These are phyloP conservation scores for Theileria orientalis DNA, from an alignment of 169 alveolate genomes.

Conservation along the genomic window DNA sequence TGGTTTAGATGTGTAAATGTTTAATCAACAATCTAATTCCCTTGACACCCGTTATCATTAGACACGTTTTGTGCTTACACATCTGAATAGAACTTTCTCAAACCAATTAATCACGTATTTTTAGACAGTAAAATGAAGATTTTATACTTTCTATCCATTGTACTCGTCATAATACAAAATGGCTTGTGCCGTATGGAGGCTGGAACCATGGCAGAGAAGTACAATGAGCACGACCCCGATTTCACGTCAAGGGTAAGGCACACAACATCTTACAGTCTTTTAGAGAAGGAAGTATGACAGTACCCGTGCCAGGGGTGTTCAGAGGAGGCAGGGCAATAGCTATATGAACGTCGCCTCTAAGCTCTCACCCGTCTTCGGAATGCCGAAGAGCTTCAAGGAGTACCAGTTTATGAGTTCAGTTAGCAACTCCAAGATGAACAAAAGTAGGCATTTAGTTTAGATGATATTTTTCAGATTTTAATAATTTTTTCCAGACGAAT, in stretches of 20 bases:
- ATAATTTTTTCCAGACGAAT: conserved; percentile 18
- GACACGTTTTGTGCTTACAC: no score
- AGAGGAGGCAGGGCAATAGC: background rate
- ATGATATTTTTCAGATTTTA: conserved; percentile 11
- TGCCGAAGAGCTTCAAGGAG: background rate
- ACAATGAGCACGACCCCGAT: background rate
- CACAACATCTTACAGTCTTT: background rate
- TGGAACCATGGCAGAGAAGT: background rate
- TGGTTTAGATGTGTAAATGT: conserved; percentile 1
- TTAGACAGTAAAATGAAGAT: conserved; percentile 10
- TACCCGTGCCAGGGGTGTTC: background rate
- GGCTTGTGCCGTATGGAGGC: conserved; percentile 10
- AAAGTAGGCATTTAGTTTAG: conserved; percentile 8
- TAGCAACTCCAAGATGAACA: background rate
- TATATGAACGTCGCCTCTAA: background rate
- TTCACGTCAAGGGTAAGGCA: background rate
- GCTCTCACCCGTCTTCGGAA: background rate
- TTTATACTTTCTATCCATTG: conserved; percentile 2
- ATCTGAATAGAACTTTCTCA: background rate
- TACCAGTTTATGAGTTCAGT: background rate
- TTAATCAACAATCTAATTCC: background rate
- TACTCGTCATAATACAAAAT: background rate
- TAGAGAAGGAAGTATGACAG: conserved; percentile 1
- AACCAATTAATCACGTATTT: background rate
- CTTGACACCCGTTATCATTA: no score